phyloP scores from a whole-genome alignment of 2,329 filamentous ascomycete species.

The Elsinoe australis region DNA sequence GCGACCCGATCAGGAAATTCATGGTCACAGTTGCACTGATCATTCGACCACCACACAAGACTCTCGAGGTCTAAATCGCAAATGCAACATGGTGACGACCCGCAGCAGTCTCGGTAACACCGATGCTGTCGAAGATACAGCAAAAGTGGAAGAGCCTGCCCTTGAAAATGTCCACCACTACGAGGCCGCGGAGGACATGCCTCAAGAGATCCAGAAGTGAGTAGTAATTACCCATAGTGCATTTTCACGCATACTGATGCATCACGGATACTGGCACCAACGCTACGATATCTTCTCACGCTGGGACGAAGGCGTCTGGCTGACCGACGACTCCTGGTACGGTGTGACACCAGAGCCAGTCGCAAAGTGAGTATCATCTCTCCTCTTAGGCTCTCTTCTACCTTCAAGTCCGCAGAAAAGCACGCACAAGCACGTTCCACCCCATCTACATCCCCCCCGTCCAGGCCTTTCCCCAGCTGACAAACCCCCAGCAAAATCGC shows the following conservation, averaged over 20 bases:
- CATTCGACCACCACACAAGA: no score
- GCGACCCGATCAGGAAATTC: conserved; percentile 11
- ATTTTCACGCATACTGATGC: conserved; percentile 12
- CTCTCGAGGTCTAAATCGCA: no score
- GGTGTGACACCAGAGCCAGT: conserved; percentile 92
- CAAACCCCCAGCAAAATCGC: conserved; percentile 63
- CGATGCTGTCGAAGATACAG: no score
- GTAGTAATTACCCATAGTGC: conserved; percentile 22
- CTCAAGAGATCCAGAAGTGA: conserved; percentile 78
- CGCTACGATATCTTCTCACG: conserved; percentile 77
- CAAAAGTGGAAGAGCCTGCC: conserved; percentile 33
- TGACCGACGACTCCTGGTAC: conserved; percentile 95
- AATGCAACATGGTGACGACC: conserved; percentile 10
- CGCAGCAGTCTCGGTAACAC: conserved; percentile 6
- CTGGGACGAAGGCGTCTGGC: conserved; percentile 79
- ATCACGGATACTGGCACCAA: conserved; percentile 75
- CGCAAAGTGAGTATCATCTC: conserved; percentile 65
- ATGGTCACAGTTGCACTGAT: no score
- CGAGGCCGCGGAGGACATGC: conserved; percentile 59
- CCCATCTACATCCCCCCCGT: conserved; percentile 14
- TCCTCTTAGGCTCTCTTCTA: no score
- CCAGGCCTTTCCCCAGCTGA: neutral
- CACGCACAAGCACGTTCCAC: no score
- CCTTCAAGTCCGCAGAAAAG: no score
- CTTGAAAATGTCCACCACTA: conserved; percentile 70